Evolutionary conservation across 2,329 filamentous ascomycete genomes (phyloP), one percentile per base, ranked within the genome.

Genomic region (Calonectria pteridis): DNA sequence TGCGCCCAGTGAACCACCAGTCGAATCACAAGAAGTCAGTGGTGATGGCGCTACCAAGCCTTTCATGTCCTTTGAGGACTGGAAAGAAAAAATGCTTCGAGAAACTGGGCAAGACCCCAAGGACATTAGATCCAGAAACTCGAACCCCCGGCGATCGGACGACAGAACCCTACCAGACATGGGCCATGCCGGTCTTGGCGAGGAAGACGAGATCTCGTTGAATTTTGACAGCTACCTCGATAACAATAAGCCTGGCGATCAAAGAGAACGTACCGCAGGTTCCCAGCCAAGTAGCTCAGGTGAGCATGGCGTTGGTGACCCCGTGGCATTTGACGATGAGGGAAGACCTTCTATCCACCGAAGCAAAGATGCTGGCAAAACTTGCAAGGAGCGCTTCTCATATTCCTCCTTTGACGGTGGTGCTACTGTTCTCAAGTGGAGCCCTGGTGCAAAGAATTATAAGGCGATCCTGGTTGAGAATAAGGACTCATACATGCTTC

Each of bases 351-450:
- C 88, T 23, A 87, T 89, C 43, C 89, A 92, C 74, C 91, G 95
- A 46, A 95, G 94, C 82, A 98, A 97, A 84, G 96, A 98, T 84
- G 97, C 97, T 5, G 97, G 97, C 10, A 98, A 95, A 84, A 99
- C 97, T 0, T 98, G 96, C 89, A 98, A 98, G 84, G 97, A 98
- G 85, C 91, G 97, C 55, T 98, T 98, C 84, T 98, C 98, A 69
- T 99, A 98, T 85, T 95, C 97, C 9, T 98, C 96, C 0, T 98
- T 98, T 81, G 97, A 99, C 83, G 98, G 95, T 74, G 97, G 97
- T 14, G 97, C 97, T 16, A 98, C 95, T 0, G 92, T 98, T 33
- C 88, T 98, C 75, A 98, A 98, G 86, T 95, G 95, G 3, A 98
- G 97, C 81, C 88, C 91, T 4, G 93, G 96, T 75, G 94, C 94